These are phyloP conservation scores for Tremellales sp. DNA, from an alignment of 1,284 basidiomycete species.

Conservation along the genomic window DNA sequence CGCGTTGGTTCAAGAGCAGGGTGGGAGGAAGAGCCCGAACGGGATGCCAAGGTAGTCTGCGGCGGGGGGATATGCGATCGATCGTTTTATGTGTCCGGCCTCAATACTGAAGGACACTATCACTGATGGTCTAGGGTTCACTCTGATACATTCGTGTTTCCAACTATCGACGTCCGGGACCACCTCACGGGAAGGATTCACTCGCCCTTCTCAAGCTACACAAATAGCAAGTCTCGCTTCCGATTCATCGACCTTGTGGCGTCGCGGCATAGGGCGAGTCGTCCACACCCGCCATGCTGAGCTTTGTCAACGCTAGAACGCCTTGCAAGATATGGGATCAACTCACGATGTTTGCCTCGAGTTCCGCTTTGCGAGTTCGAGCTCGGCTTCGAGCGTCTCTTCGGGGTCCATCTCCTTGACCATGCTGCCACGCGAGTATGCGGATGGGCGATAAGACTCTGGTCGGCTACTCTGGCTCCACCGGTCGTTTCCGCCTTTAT, in stretches of 20 bases:
- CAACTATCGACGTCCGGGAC: too few species aligned
- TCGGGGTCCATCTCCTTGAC: conserved; percentile 14
- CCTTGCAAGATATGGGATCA: not conserved
- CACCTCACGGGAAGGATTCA: too few species aligned
- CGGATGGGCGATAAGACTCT: too few species aligned
- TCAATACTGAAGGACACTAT: too few species aligned
- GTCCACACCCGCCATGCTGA: conserved; percentile 6
- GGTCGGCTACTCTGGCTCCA: too few species aligned
- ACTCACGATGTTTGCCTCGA: conserved; percentile 36
- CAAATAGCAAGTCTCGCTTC: too few species aligned
- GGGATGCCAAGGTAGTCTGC: conserved; percentile 3
- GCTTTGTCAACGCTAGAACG: not conserved
- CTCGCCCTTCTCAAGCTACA: too few species aligned
- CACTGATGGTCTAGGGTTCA: too few species aligned
- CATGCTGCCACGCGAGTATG: conserved; percentile 12
- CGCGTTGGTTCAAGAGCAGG: conserved; percentile 26
- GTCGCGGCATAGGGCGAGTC: conserved; percentile 26
- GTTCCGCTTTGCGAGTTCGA: conserved; percentile 18
- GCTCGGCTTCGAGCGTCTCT: conserved; percentile 17
- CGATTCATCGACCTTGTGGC: not conserved
- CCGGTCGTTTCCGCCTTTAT: too few species aligned
- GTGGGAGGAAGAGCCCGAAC: conserved; percentile 26
- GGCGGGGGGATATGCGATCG: too few species aligned
- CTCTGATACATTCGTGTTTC: too few species aligned
- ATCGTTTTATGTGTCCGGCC: too few species aligned